Evolutionary conservation across 2,329 filamentous ascomycete species (phyloP).

Genomic region (Botrytis paeoniae): DNA sequence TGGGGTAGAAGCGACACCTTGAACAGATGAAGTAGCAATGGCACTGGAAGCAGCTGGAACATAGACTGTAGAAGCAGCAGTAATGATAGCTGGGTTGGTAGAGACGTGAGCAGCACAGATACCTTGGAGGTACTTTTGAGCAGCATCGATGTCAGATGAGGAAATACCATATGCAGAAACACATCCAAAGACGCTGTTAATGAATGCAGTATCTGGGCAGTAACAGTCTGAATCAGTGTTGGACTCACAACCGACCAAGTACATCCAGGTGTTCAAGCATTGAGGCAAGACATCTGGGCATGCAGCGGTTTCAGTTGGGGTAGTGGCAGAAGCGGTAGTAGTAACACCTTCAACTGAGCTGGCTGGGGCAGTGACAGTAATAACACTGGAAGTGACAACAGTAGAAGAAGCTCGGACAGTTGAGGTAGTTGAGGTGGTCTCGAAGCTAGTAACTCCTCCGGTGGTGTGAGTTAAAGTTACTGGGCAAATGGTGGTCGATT

Average conservation of each 20-base stretch:
- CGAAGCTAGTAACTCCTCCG: conserved; percentile 26
- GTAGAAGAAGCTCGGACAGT: conserved; percentile 39
- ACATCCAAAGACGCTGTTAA: conserved; percentile 76
- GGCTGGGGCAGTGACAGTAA: conserved; percentile 26
- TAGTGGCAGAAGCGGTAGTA: conserved; percentile 28
- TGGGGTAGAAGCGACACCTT: conserved; percentile 39
- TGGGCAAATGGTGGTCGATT: conserved; percentile 37
- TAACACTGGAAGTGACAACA: neutral
- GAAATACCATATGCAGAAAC: conserved; percentile 71
- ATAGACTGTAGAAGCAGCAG: conserved; percentile 59
- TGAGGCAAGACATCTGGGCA: conserved; percentile 70
- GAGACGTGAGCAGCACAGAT: conserved; percentile 77
- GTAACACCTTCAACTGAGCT: conserved; percentile 15
- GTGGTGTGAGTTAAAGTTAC: conserved; percentile 31
- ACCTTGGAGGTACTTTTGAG: conserved; percentile 82
- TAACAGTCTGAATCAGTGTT: conserved; percentile 84
- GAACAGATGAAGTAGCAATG: conserved; percentile 21
- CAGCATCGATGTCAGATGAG: conserved; percentile 63
- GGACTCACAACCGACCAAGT: conserved; percentile 69
- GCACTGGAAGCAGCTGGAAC: conserved; percentile 50
- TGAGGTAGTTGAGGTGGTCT: conserved; percentile 32
- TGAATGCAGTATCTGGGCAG: conserved; percentile 77
- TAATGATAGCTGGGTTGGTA: conserved; percentile 82
- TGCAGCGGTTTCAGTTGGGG: conserved; percentile 42
- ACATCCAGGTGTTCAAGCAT: conserved; percentile 90